phyloP scores from a whole-genome alignment of 208 protist species.

The Acanthamoeba triangularis region DNA sequence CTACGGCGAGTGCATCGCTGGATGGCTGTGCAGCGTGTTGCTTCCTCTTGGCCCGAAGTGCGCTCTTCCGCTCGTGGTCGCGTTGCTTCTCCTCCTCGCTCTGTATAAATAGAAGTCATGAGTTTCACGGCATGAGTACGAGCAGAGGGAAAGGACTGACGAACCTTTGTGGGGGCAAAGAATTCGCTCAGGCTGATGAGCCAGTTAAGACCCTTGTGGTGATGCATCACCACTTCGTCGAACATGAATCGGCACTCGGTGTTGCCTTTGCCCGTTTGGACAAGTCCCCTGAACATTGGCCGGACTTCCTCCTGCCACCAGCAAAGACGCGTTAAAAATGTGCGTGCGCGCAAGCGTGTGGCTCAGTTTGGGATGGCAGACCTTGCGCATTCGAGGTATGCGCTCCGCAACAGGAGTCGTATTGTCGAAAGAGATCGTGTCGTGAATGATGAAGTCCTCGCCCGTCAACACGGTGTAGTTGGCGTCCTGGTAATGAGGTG shows the following conservation, averaged over 20 bases:
- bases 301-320: not conserved
- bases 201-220: constrained; percentile 70
- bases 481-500: not conserved
- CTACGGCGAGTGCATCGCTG: not conserved
- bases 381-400: constrained; percentile 33
- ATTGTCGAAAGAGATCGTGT: constrained; percentile 67
- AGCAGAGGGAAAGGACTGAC: not conserved
- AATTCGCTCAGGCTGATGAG: constrained; percentile 34
- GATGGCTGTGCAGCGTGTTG: not conserved
- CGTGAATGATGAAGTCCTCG: constrained; percentile 73
- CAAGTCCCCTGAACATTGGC: constrained; percentile 46
- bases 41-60: not conserved
- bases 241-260: constrained; percentile 47
- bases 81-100: not conserved
- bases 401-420: constrained; percentile 70
- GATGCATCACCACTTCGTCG: constrained; percentile 54
- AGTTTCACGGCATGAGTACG: not conserved
- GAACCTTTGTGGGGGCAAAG: constrained; percentile 7
- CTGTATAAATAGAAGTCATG: not conserved
- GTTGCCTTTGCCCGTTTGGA: not conserved
- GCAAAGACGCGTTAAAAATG: not conserved
- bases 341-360: not conserved
- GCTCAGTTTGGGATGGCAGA: not conserved
- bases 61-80: not conserved
- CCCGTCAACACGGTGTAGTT: constrained; percentile 73